Evolutionary conservation across 2,329 filamentous ascomycete species (phyloP), one percentile per base, ranked within the genome.

Genomic region (Aaosphaeria arxii): DNA sequence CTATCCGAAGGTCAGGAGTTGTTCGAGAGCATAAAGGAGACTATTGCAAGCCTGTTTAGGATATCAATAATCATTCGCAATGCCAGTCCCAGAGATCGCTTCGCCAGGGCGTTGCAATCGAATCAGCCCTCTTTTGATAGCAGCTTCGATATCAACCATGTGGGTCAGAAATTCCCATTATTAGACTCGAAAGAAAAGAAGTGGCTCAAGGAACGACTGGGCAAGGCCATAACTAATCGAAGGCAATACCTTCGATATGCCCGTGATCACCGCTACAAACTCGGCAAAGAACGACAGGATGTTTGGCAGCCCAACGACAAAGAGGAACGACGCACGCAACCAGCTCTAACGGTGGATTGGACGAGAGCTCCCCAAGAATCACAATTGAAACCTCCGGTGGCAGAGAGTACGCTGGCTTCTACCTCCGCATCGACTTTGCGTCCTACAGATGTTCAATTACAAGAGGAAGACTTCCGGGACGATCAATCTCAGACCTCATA

Each of bases 11-110:
- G 51, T 24, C 40, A 52, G 30, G 62, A 63, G 46, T 45, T 61
- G 4, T 47, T 55, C 9, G 43, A 56, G 33, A 54, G 44, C 7
- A 44, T 51, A 11, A 47, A 47, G 13, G 56, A 62, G 11, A 53
- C 40, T 7, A 53, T 65, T 30, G 47, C 52, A 17, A 57, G 57
- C 38, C 54, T 66, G 4, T 56, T 66, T 48, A 56, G 54, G 13
- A 51, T 61, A 6, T 61, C 63, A 2, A 48, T 59, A 4, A 45
- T 63, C 1, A 54, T 65, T 29, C 46, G 53, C 28, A 64, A 55
- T 9, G 54, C 55, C 2, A 61, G 51, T 4, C 55, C 47, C 9
- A 47, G 58, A 7, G 59, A 65, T 43, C 50, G 62, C 6, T 64
- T 63, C 45, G 53, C 51, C 11, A 52, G 46, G 39, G 57, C 60